Conservation (phyloP, 2,329 filamentous ascomycete species). For the Capronia coronata region DNA sequence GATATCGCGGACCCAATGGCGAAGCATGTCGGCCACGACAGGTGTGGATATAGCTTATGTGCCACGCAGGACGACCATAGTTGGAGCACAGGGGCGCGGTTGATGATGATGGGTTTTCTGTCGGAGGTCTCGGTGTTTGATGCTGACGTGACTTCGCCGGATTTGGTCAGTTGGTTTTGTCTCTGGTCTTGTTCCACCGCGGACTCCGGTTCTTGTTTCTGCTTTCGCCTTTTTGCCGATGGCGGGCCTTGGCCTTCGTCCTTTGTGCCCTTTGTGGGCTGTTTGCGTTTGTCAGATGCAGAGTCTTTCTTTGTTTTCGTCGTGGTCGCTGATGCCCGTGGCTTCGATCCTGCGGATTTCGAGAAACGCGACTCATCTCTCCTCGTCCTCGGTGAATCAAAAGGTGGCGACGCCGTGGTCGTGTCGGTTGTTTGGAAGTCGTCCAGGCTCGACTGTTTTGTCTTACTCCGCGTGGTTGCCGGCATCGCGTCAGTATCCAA, state of each 20-base stretch:
- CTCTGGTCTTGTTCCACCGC: conserved; percentile 5
- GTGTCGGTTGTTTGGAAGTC: conserved; percentile 5
- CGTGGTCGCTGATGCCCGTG: neutral
- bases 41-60: conserved; percentile 15
- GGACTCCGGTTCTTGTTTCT: neutral
- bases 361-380: neutral
- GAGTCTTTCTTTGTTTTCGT: conserved; percentile 5
- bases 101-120: conserved; percentile 24
- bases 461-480: conserved; percentile 14
- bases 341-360: conserved; percentile 1
- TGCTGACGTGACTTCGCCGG: conserved; percentile 5
- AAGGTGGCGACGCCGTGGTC: neutral
- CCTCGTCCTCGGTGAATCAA: neutral
- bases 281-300: neutral
- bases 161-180: conserved; percentile 7
- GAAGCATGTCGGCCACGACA: conserved; percentile 18
- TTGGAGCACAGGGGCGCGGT: conserved; percentile 24
- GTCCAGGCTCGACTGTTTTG: conserved; percentile 14
- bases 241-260: neutral
- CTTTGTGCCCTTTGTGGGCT: neutral
- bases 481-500: conserved; percentile 6
- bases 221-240: conserved; percentile 1
- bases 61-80: conserved; percentile 24
- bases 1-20: conserved; percentile 21
- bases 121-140: neutral